These are phyloP conservation scores for Lecanicillium sp. DNA, from an alignment of 2,329 filamentous ascomycete genomes.

Conservation along the genomic window DNA sequence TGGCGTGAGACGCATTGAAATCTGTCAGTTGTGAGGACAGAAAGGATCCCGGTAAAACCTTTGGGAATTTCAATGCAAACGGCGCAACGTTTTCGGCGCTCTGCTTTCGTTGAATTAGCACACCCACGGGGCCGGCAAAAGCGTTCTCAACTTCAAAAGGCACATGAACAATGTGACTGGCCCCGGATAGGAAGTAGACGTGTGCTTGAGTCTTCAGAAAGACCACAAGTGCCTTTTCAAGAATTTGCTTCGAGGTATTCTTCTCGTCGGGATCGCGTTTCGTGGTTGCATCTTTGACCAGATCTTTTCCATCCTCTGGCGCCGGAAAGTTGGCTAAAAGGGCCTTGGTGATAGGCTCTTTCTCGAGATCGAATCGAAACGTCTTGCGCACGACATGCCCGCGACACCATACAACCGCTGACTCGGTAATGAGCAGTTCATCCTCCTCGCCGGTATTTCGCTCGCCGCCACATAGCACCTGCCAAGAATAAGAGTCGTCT, in stretches of 20 bases:
- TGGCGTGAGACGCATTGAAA: constrained; percentile 41
- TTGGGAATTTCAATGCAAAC: constrained; percentile 47
- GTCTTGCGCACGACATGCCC: constrained; percentile 77
- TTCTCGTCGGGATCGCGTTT: constrained; percentile 8
- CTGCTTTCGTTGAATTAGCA: constrained; percentile 78
- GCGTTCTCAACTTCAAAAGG: constrained; percentile 90
- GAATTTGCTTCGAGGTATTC: constrained; percentile 13
- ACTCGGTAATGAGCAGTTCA: constrained; percentile 69
- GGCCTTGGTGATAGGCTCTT: constrained; percentile 79
- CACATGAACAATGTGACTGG: constrained; percentile 83
- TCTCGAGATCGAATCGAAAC: constrained; percentile 80
- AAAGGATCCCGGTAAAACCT: constrained; percentile 77
- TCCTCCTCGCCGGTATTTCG: constrained; percentile 52
- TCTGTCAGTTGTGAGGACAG: constrained; percentile 59
- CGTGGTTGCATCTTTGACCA: constrained; percentile 3
- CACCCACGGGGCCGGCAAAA: constrained; percentile 71
- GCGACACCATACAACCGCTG: constrained; percentile 81
- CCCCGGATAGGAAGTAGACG: constrained; percentile 82
- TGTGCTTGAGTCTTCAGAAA: constrained; percentile 90
- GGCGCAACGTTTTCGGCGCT: constrained; percentile 41
- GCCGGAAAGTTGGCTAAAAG: constrained; percentile 74
- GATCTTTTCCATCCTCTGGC: constrained; percentile 29
- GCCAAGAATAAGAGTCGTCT: constrained; percentile 67
- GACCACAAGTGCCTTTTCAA: constrained; percentile 72
- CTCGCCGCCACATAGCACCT: constrained; percentile 41